phyloP scores from a whole-genome alignment of 2,329 filamentous ascomycete species.

The Alternaria sp. region DNA sequence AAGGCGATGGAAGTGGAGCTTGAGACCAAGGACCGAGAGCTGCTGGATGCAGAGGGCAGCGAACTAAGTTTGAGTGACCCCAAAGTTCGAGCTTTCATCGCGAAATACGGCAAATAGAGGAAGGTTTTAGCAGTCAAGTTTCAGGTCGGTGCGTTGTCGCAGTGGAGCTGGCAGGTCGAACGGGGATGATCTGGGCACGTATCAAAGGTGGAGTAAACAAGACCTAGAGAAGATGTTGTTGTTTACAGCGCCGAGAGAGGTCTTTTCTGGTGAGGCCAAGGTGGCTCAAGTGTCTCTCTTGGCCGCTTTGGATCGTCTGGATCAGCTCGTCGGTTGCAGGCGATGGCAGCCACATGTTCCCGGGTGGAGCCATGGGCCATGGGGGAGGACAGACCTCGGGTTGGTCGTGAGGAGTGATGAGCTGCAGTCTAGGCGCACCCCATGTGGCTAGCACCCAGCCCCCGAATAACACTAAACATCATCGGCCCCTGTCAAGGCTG shows the following conservation, averaged over 20 bases:
- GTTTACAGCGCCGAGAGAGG: constrained; percentile 5
- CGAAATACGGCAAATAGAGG: constrained; percentile 40
- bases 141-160: constrained; percentile 16
- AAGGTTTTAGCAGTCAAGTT: constrained; percentile 1
- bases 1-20: constrained; percentile 51
- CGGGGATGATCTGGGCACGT: constrained; percentile 13
- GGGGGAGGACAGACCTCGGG: constrained; percentile 28
- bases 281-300: constrained; percentile 1
- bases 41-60: constrained; percentile 49
- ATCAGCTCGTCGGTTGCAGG: constrained; percentile 9
- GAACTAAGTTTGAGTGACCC: constrained; percentile 44
- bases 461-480: constrained; percentile 29
- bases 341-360: constrained; percentile 15
- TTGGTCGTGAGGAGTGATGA: constrained; percentile 31
- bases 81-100: constrained; percentile 45
- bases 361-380: constrained; percentile 14
- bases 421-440: constrained; percentile 14
- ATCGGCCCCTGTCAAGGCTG: constrained; percentile 15
- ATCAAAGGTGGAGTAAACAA: constrained; percentile 9
- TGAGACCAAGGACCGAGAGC: constrained; percentile 49
- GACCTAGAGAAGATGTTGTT: constrained; percentile 6
- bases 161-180: constrained; percentile 7
- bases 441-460: constrained; percentile 30
- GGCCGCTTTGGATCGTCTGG: constrained; percentile 1
- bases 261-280: neutral